Evolutionary conservation across 176 grass and related monocot genomes (phyloP).

Genomic region (Eragrostis nindensis): DNA sequence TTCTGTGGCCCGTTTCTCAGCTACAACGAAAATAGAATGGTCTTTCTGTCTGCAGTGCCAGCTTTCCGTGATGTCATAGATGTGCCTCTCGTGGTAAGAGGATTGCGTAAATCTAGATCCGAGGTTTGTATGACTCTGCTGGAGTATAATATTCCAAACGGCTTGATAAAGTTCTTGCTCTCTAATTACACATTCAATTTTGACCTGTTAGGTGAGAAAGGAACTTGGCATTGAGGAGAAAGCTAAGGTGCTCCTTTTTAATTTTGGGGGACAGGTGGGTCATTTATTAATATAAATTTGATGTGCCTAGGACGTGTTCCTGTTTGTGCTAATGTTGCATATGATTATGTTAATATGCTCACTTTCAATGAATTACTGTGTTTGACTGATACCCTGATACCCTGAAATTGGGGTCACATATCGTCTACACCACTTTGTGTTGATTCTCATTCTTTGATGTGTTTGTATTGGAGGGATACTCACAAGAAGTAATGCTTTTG

Average conservation of each 20-base stretch:
- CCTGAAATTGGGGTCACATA: not conserved
- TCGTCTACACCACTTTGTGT: conserved; percentile 1
- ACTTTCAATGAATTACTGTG: not conserved
- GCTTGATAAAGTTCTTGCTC: conserved; percentile 15
- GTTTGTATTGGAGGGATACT: not conserved
- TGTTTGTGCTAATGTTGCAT: not conserved
- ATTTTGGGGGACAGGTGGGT: conserved; percentile 94
- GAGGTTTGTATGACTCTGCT: conserved; percentile 58
- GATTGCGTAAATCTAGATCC: conserved; percentile 70
- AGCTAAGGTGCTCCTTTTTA: conserved; percentile 92
- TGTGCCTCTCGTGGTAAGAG: conserved; percentile 88
- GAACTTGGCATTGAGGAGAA: conserved; percentile 83
- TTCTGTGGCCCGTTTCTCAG: not conserved
- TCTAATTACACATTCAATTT: conserved; percentile 30
- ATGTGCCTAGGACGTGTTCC: conserved; percentile 22
- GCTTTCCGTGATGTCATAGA: conserved; percentile 97
- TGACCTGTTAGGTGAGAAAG: conserved; percentile 66
- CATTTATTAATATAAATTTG: conserved; percentile 2
- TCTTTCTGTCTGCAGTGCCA: conserved; percentile 66
- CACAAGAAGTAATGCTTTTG: conserved; percentile 3
- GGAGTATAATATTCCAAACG: not conserved
- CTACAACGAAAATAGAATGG: conserved; percentile 17
- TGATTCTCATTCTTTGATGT: conserved; percentile 23
- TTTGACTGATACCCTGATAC: not conserved
- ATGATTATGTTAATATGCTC: conserved; percentile 10